Base-by-base conservation (phyloP, 345 rosid genomes). In the Mercurialis annua region DNA sequence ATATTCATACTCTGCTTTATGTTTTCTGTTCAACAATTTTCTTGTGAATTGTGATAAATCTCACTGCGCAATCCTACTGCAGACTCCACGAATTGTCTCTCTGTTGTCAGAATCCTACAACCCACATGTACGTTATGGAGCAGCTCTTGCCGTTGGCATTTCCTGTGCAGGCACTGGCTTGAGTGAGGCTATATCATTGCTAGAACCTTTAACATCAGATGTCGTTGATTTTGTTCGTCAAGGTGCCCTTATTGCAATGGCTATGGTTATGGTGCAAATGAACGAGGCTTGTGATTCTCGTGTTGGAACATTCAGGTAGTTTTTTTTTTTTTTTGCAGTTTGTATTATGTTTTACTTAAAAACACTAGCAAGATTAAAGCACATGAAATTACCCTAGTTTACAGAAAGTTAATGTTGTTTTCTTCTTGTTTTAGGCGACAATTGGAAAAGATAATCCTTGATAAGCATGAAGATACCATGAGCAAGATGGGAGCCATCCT, bases 401-500 rank as follows among this genome's bases (percentile, higher is more conserved):
- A 17, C 6, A 5, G 5, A 42, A 17, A 42, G 27, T 38, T 58
- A 52, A 67, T 24, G 12, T 34, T 49, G 15, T 16, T 69, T 49
- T 42, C 40, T n/a, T 71, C 7, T 54, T 64, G 23, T 59, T 71
- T 38, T 63, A 95, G 99, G 80, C 94, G 97, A 33, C 99, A 92
- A 61, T 71, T 95, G 66, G 98, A 92, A 71, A 95, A 95, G 76
- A 95, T 92, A 55, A 88, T 95, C 69, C 89, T 90, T 30, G 98
- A 95, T 77, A 95, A 92, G 76, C 98, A 90, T 62, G 97, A 95
- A 80, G 99, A 95, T 55, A 92, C 99, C 61, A 95, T 92, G 98
- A 95, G 99, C 87, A 95, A 95, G 84, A 95, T 95, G 99, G 99
- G 99, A 59, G 99, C 99, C 11, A 92, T 95, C 73, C 75, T 95